phyloP scores from a whole-genome alignment of 768 basidiomycete genomes.

The Strobilomyces dryophilus region DNA sequence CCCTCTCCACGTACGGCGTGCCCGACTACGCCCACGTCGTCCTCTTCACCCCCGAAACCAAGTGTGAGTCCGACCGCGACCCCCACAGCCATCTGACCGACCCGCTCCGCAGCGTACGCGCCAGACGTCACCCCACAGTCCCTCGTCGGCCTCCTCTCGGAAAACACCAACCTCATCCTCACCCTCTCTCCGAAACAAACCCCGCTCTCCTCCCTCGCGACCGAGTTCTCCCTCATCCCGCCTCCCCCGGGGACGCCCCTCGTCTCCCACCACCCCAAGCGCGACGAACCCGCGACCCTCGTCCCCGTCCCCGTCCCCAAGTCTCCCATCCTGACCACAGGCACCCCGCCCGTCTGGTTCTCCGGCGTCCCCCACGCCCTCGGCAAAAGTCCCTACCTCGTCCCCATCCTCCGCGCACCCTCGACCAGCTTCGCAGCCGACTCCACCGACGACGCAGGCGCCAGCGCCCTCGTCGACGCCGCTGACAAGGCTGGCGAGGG shows the following conservation, averaged over 20 bases:
- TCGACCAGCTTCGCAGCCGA: conserved; percentile 74
- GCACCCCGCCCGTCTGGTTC: conserved; percentile 66
- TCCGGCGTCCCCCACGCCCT: conserved; percentile 65
- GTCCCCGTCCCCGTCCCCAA: conserved; percentile 58
- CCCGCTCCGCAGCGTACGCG: conserved; percentile 48
- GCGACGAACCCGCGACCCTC: conserved; percentile 57
- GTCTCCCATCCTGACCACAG: conserved; percentile 43
- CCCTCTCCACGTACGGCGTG: conserved; percentile 64
- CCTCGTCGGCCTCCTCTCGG: conserved; percentile 64
- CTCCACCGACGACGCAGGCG: conserved; percentile 48
- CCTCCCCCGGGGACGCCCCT: conserved; percentile 82
- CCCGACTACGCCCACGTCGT: conserved; percentile 83
- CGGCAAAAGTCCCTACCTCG: conserved; percentile 69
- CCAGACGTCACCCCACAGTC: conserved; percentile 79
- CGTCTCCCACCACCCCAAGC: conserved; percentile 80
- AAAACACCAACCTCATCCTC: conserved; percentile 79
- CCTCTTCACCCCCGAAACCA: conserved; percentile 79
- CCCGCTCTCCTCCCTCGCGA: conserved; percentile 68
- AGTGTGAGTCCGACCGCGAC: conserved; percentile 48
- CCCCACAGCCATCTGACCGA: not conserved
- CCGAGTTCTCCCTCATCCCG: conserved; percentile 90
- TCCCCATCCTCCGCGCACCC: conserved; percentile 80
- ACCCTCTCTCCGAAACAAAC: conserved; percentile 75
- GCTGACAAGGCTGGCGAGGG: conserved; percentile 74
- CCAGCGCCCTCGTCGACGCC: conserved; percentile 65